Percentiles rank a stretch among this genome's conserved stretches.
These are phyloP conservation scores for Pyrenopolyporus hunteri DNA, from an alignment of 495 filamentous ascomycete genomes.

Conservation along the genomic window DNA sequence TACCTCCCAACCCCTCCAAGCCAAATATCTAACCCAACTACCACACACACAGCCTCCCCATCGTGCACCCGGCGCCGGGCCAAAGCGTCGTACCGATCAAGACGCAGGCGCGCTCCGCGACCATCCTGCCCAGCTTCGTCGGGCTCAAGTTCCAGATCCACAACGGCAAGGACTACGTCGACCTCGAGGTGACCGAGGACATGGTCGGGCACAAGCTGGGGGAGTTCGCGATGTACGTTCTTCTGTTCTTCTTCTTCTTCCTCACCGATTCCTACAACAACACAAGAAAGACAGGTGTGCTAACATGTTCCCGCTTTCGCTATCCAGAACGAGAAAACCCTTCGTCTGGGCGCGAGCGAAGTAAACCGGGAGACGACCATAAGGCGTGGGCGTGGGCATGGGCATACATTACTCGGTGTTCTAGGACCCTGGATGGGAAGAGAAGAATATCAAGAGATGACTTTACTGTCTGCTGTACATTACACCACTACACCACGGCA, in stretches of 20 bases:
- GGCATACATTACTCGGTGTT: conserved; percentile 22
- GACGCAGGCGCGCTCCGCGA: conserved; percentile 88
- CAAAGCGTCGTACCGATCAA: conserved; percentile 73
- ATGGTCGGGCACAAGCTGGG: conserved; percentile 99
- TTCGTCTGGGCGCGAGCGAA: conserved; percentile 79
- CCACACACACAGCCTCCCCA: conserved; percentile 60
- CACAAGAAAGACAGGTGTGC: not conserved
- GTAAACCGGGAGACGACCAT: conserved; percentile 61
- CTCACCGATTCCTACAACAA: not conserved
- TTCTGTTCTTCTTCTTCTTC: not conserved
- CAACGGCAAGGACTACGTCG: conserved; percentile 92
- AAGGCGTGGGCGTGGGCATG: conserved; percentile 2
- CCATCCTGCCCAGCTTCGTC: conserved; percentile 95
- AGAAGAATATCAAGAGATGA: not conserved
- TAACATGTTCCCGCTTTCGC: not conserved
- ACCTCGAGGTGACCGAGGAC: conserved; percentile 89
- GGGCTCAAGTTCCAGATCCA: conserved; percentile 92
- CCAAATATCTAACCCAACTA: not conserved
- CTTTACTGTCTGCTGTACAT: conserved; percentile 10
- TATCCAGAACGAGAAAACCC: conserved; percentile 77
- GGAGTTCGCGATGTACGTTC: conserved; percentile 86
- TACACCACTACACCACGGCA: conserved; percentile 4
- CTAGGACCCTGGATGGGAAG: conserved; percentile 1
- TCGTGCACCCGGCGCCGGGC: conserved; percentile 65
- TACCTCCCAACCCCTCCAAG: not conserved